Conservation (phyloP, 2,329 filamentous ascomycete genomes). For the Emydomyces testavorans region DNA sequence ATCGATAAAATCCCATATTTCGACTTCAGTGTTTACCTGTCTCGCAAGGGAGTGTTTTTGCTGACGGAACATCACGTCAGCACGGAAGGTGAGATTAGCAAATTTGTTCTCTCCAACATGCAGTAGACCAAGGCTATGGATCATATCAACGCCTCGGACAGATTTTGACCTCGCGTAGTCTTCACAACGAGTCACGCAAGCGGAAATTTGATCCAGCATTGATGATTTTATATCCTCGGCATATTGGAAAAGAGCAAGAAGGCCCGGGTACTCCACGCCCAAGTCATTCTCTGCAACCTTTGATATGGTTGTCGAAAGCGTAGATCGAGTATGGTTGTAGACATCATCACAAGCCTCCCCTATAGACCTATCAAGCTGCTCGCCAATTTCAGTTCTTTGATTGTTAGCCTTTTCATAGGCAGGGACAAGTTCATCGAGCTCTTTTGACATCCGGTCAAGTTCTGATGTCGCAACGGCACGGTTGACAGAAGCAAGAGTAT, state of each 20-base stretch:
- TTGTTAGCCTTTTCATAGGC: conserved; percentile 73
- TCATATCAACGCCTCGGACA: conserved; percentile 67
- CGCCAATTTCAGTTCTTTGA: conserved; percentile 65
- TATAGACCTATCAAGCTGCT: conserved; percentile 68
- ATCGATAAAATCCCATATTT: conserved; percentile 90
- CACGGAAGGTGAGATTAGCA: conserved; percentile 71
- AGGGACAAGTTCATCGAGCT: conserved; percentile 73
- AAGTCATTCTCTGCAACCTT: conserved; percentile 66
- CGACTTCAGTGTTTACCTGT: conserved; percentile 76
- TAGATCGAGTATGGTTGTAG: conserved; percentile 69
- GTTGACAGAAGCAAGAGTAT: conserved; percentile 75
- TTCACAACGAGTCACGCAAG: conserved; percentile 68
- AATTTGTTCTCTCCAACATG: conserved; percentile 77
- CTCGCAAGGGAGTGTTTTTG: conserved; percentile 69
- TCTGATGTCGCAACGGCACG: conserved; percentile 75
- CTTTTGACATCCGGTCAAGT: conserved; percentile 66
- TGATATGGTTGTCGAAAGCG: conserved; percentile 62
- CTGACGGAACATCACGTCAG: conserved; percentile 87
- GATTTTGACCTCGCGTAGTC: conserved; percentile 71
- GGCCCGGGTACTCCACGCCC: conserved; percentile 73
- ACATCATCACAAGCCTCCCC: conserved; percentile 77
- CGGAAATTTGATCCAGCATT: conserved; percentile 78
- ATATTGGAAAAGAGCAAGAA: conserved; percentile 77
- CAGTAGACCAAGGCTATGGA: conserved; percentile 76
- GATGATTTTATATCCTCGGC: conserved; percentile 85